phyloP scores from a whole-genome alignment of 768 basidiomycete species.

The Boletus huronensis region DNA sequence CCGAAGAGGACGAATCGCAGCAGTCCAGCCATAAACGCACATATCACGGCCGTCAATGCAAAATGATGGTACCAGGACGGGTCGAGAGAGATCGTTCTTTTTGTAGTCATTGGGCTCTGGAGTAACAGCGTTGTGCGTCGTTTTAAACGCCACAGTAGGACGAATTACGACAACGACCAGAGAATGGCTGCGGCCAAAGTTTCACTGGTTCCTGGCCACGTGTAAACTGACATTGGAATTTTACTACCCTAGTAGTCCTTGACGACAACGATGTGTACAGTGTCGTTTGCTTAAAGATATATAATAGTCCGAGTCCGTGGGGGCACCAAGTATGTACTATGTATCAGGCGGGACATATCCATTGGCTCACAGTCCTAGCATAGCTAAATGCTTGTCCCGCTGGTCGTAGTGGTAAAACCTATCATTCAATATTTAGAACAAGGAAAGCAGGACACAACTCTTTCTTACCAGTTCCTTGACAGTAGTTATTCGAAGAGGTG shows the following conservation, averaged over 20 bases:
- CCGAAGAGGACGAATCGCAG: slow-evolving; percentile 43
- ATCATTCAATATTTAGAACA: slow-evolving; percentile 2
- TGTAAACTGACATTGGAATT: background rate
- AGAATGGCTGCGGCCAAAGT: background rate
- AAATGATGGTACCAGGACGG: slow-evolving; percentile 51
- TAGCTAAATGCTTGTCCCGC: slow-evolving; percentile 29
- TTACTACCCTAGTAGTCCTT: background rate
- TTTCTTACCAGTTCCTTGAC: slow-evolving; percentile 44
- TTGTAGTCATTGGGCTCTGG: slow-evolving; percentile 20
- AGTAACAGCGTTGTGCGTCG: background rate
- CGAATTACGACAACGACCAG: background rate
- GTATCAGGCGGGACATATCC: background rate
- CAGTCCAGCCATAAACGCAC: slow-evolving; percentile 44
- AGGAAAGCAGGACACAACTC: background rate
- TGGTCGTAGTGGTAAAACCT: slow-evolving; percentile 32
- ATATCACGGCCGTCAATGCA: slow-evolving; percentile 35
- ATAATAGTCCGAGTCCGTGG: slow-evolving; percentile 10
- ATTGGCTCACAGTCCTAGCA: background rate
- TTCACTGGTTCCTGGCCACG: background rate
- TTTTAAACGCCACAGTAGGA: background rate
- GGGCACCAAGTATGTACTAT: background rate
- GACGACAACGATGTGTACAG: background rate
- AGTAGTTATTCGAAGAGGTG: slow-evolving; percentile 64
- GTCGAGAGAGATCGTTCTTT: slow-evolving; percentile 36
- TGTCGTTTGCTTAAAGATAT: background rate